Evolutionary conservation across 1,139 yeast genomes (phyloP).

Genomic region (Pichia sp.): DNA sequence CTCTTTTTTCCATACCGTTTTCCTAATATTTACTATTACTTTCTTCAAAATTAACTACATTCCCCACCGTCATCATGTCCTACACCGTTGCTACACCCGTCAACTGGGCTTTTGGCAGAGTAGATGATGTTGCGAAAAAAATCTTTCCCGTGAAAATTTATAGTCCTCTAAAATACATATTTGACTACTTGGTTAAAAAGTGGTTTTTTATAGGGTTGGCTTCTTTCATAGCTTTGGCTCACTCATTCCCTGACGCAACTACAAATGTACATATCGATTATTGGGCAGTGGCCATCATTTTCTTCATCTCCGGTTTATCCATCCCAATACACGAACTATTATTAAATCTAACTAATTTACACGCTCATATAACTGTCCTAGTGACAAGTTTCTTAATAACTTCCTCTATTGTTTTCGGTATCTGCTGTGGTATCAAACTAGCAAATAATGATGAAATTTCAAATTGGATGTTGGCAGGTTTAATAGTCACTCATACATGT

Average conservation of each 20-base stretch:
- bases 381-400: constrained; percentile 67
- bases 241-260: constrained; percentile 50
- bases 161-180: neutral
- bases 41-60: no score
- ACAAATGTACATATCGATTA: constrained; percentile 45
- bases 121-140: neutral
- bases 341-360: constrained; percentile 62
- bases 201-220: constrained; percentile 79
- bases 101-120: neutral
- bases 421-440: constrained; percentile 58
- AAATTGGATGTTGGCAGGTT: constrained; percentile 71
- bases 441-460: constrained; percentile 55
- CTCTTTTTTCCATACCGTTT: neutral
- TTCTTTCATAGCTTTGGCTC: constrained; percentile 65
- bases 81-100: constrained; percentile 8
- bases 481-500: constrained; percentile 75
- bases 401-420: constrained; percentile 67
- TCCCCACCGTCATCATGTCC: neutral
- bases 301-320: constrained; percentile 71
- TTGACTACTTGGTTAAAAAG: constrained; percentile 10
- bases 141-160: constrained; percentile 5
- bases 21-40: neutral
- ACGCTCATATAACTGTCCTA: constrained; percentile 72
- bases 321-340: constrained; percentile 59
- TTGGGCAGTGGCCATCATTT: constrained; percentile 82